These are phyloP conservation scores for Ogataea haglerorum DNA, from an alignment of 805 yeast species.

Conservation along the genomic window DNA sequence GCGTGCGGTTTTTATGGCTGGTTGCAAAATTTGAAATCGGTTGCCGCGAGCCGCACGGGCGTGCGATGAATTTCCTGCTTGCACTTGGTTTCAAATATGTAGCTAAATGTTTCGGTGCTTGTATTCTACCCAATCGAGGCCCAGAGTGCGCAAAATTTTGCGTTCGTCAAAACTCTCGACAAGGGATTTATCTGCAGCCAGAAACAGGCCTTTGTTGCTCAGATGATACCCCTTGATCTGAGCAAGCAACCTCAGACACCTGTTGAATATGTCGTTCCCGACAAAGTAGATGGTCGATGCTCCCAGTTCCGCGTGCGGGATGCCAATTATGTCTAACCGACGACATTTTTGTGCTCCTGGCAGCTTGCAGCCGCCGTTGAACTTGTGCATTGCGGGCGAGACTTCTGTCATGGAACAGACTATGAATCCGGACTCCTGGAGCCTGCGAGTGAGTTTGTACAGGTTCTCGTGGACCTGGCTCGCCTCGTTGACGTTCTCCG, in stretches of 20 bases:
- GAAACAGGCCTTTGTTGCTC: slow-evolving; percentile 43
- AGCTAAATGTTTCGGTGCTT: slow-evolving; percentile 19
- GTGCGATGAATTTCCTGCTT: neutral
- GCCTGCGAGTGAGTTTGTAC: slow-evolving; percentile 12
- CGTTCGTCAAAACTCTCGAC: slow-evolving; percentile 44
- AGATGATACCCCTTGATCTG: slow-evolving; percentile 34
- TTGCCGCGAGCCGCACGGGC: slow-evolving; percentile 13
- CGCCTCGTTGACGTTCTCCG: slow-evolving; percentile 28
- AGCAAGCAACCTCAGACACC: slow-evolving; percentile 44
- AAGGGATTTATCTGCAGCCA: slow-evolving; percentile 18
- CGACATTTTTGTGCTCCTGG: slow-evolving; percentile 36
- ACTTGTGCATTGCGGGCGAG: slow-evolving; percentile 25
- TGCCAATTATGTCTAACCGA: slow-evolving; percentile 50
- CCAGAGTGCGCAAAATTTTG: slow-evolving; percentile 43
- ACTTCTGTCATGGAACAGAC: slow-evolving; percentile 23
- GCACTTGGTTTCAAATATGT: slow-evolving; percentile 14
- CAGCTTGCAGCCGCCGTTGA: slow-evolving; percentile 37
- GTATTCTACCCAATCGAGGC: slow-evolving; percentile 32
- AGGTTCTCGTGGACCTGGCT: slow-evolving; percentile 18
- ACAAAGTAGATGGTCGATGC: slow-evolving; percentile 51
- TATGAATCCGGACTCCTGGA: slow-evolving; percentile 18
- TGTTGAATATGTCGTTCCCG: slow-evolving; percentile 51
- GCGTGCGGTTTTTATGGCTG: slow-evolving; percentile 10
- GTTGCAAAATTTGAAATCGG: slow-evolving; percentile 10
- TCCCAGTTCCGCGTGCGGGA: slow-evolving; percentile 44